Percentiles rank a stretch among this genome's conserved stretches.
Conservation (phyloP, 192 early-diverging fungal genomes). For the Gonapodya sp. region DNA sequence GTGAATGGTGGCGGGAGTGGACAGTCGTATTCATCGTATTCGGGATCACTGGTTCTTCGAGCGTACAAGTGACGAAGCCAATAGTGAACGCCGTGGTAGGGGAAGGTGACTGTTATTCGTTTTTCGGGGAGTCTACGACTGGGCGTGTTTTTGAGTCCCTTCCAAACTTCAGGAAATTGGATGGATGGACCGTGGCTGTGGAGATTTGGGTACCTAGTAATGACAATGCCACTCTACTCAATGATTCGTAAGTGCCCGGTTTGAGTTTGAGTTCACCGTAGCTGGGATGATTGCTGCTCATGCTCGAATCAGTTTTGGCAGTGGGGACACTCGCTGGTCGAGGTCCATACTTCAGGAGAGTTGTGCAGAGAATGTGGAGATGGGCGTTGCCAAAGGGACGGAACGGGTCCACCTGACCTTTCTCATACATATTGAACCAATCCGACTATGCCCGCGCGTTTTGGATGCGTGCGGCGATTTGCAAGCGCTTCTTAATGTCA, state of each 20-base stretch:
- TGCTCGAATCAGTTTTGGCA: slow-evolving; percentile 12
- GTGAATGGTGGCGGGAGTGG: slow-evolving; percentile 22
- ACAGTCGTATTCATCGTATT: slow-evolving; percentile 21
- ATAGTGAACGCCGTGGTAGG: slow-evolving; percentile 16
- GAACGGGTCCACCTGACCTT: too few species aligned
- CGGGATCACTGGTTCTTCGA: slow-evolving; percentile 23
- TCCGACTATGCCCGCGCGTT: too few species aligned
- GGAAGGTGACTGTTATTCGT: slow-evolving; percentile 15
- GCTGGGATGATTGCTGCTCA: slow-evolving; percentile 14
- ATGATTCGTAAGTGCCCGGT: background rate
- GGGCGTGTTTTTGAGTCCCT: background rate
- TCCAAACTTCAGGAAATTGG: slow-evolving; percentile 15
- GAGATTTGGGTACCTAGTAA: slow-evolving; percentile 19
- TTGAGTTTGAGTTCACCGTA: background rate
- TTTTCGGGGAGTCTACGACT: background rate
- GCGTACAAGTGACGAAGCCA: slow-evolving; percentile 18
- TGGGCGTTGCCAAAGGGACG: slow-evolving; percentile 16
- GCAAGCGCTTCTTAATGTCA: too few species aligned
- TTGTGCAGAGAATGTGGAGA: slow-evolving; percentile 22
- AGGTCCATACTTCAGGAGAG: slow-evolving; percentile 22
- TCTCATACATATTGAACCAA: too few species aligned
- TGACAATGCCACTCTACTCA: slow-evolving; percentile 16
- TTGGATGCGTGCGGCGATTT: too few species aligned
- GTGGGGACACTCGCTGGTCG: slow-evolving; percentile 24
- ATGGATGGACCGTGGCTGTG: slow-evolving; percentile 21